Evolutionary conservation across 2,329 filamentous ascomycete genomes (phyloP).

Genomic region (Exserohilum turcica): DNA sequence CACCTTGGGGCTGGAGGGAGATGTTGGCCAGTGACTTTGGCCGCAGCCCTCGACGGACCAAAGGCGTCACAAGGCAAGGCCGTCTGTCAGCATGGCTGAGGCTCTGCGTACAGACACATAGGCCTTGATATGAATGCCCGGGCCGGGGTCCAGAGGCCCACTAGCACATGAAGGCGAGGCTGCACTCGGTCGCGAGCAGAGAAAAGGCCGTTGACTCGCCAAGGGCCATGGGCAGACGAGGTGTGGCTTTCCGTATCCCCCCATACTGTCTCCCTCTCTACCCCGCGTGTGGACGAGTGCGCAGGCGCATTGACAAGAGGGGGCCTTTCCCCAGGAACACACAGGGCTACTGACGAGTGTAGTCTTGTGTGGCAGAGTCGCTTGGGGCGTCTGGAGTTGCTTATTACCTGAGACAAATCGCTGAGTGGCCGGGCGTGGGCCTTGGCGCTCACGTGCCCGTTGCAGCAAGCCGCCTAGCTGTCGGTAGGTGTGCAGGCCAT

Average conservation of each 20-base stretch:
- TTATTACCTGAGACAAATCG: conserved; percentile 38
- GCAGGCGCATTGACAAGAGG: conserved; percentile 17
- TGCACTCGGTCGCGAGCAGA: not conserved
- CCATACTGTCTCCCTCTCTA: conserved; percentile 23
- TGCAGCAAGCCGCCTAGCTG: conserved; percentile 17
- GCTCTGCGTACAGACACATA: too few relatives aligned
- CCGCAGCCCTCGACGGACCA: too few relatives aligned
- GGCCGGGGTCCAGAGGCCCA: not conserved
- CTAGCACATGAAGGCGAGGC: not conserved
- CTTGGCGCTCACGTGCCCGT: conserved; percentile 36
- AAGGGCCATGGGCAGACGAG: conserved; percentile 5
- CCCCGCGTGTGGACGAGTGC: conserved; percentile 23
- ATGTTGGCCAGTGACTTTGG: too few relatives aligned
- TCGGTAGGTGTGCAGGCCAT: conserved; percentile 21
- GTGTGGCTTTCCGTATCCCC: conserved; percentile 15
- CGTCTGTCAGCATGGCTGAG: conserved; percentile 27
- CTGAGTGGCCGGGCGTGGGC: conserved; percentile 31
- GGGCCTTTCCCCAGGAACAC: conserved; percentile 26
- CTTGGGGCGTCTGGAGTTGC: conserved; percentile 25
- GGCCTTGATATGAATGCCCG: not conserved
- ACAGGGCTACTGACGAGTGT: conserved; percentile 16
- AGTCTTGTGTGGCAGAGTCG: conserved; percentile 11
- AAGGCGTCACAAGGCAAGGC: conserved; percentile 10
- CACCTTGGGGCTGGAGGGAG: too few relatives aligned
- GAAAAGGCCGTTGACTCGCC: not conserved